Conservation (phyloP, 306 rosid genomes). For the Cicer arietinum region DNA sequence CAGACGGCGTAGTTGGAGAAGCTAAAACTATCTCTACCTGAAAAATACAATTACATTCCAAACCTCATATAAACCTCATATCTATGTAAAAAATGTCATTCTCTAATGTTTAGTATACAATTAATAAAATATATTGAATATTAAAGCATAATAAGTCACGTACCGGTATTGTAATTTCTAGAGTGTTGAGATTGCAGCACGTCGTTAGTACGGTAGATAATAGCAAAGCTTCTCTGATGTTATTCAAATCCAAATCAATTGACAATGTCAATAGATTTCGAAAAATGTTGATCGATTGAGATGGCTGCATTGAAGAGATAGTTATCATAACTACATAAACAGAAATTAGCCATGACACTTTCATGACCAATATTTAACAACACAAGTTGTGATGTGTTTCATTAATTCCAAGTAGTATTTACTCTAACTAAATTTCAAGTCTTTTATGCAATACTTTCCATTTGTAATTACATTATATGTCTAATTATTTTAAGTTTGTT, state of each 20-base stretch:
- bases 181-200: neutral
- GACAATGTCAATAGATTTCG: neutral
- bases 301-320: constrained; percentile 21
- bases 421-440: no score
- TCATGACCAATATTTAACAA: no score
- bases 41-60: neutral
- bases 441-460: no score
- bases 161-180: constrained; percentile 38
- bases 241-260: constrained; percentile 46
- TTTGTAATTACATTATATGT: no score
- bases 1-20: neutral
- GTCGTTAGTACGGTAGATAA: neutral
- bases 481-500: no score
- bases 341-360: no score
- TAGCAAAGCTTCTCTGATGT: neutral
- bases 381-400: no score
- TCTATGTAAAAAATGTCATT: neutral
- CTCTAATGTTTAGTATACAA: neutral
- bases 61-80: neutral
- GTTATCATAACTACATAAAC: neutral
- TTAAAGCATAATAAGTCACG: neutral
- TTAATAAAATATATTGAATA: neutral
- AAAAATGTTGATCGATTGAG: neutral
- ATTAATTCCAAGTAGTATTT: no score
- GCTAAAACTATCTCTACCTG: neutral